Evolutionary conservation across 2,329 filamentous ascomycete genomes (phyloP).

Genomic region (Aaosphaeria pasadenensis): DNA sequence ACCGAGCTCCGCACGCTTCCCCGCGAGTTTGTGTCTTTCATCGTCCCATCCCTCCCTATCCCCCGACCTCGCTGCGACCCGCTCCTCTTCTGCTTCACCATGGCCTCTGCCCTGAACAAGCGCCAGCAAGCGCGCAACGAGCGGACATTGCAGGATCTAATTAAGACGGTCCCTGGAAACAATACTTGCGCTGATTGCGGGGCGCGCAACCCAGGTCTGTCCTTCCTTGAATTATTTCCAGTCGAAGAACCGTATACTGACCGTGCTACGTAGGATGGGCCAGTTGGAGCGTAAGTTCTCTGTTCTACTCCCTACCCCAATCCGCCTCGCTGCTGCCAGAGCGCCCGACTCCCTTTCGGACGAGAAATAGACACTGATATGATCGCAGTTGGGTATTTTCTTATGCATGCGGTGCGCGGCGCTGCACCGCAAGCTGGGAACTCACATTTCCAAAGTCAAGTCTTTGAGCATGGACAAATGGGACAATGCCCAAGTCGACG

Average conservation of each 20-base stretch:
- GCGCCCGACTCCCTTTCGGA: neutral
- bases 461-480: constrained; percentile 98
- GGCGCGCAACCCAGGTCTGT: constrained; percentile 83
- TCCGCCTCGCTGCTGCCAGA: neutral
- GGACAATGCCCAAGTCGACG: constrained; percentile 94
- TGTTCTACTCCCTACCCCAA: neutral
- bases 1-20: constrained; percentile 13
- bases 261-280: constrained; percentile 69
- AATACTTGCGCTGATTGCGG: constrained; percentile 91
- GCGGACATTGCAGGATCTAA: constrained; percentile 82
- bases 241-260: constrained; percentile 20
- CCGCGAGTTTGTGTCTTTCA: constrained; percentile 9
- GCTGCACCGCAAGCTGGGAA: constrained; percentile 93
- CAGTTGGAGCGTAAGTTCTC: constrained; percentile 83
- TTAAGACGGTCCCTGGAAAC: constrained; percentile 82
- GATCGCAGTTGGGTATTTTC: constrained; percentile 78
- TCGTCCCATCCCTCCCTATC: constrained; percentile 6
- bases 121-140: constrained; percentile 98
- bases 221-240: neutral
- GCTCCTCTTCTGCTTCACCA: constrained; percentile 36
- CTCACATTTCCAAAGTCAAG: constrained; percentile 98
- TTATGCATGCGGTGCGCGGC: constrained; percentile 96
- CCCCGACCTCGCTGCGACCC: constrained; percentile 10
- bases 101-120: constrained; percentile 81
- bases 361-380: constrained; percentile 9